Evolutionary conservation across 2,329 filamentous ascomycete genomes (phyloP), one percentile per base, ranked within the genome.

Genomic region (Atkinsonella hypoxylon): DNA sequence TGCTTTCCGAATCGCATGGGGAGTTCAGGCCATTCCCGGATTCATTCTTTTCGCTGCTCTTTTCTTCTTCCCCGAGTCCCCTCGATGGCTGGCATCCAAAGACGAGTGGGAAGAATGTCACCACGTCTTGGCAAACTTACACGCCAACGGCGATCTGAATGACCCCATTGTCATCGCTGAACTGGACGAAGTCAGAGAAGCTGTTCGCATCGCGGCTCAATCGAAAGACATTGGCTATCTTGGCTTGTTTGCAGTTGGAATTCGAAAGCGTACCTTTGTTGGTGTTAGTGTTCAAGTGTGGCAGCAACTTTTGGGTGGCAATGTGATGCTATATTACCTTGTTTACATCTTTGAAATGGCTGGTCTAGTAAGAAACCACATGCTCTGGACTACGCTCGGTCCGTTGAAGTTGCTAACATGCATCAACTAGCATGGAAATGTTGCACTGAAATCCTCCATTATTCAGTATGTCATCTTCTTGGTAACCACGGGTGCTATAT

Each of bases 11-110:
- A 77, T 82, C 45, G 78, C 80, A 2, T 83, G 79, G 79, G 79
- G 60, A 83, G 32, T 34, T 4, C 80, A 83, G 64, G 76, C 76
- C 57, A 61, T 80, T 0, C 79, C 78, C 0, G 77, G 71, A 0
- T 58, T 75, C 12, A 59, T 79, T 13, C 67, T 82, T 1, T 69
- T 83, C 45, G 58, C 74, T 26, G 78, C 78, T 1, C 69, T 81
- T 18, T 73, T 79, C 60, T 81, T 81, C 65, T 76, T 83, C 56
- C 79, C 78, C 0, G 77, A 77, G 56, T 83, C 74, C 47, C 85
- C 85, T 0, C 75, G 85, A 49, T 88, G 84, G 83, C 70, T 88
- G 6, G 84, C 85, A 5, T 75, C 75, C 15, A 76, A 83, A 57
- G 83, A 83, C 54, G 74, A 79, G 1, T 84, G 82, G 73, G 81